Conservation (phyloP, 1,284 basidiomycete genomes). For the Rugosomyces carneus region DNA sequence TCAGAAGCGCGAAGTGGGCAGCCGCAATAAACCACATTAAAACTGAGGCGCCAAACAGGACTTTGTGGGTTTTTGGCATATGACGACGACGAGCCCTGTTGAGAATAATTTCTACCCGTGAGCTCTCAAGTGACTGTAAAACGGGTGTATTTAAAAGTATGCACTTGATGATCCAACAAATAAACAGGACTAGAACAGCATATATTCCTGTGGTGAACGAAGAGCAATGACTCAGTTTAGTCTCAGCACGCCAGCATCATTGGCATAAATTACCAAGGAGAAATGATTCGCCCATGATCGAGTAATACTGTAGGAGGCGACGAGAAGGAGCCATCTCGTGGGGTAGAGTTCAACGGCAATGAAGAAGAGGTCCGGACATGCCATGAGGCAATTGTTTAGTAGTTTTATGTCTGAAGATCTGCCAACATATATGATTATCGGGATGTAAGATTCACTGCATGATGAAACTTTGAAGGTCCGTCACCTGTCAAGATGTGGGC, state of each 20-base stretch:
- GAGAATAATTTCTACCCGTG: background rate
- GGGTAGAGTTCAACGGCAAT: background rate
- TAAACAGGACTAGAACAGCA: conserved; percentile 7
- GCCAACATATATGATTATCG: background rate
- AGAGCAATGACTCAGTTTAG: background rate
- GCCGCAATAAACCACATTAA: background rate
- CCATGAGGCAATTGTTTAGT: background rate
- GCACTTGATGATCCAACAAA: conserved; percentile 11
- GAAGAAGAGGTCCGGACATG: too few species aligned
- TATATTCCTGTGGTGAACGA: conserved; percentile 6
- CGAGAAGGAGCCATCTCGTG: background rate
- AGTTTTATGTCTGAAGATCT: background rate
- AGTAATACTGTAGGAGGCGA: background rate
- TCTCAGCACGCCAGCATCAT: background rate
- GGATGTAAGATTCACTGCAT: background rate
- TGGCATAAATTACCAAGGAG: background rate
- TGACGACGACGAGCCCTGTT: conserved; percentile 2
- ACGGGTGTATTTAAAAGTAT: background rate
- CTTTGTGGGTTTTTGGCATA: conserved; percentile 12
- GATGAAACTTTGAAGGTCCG: background rate
- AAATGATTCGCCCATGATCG: background rate
- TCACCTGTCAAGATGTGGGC: background rate
- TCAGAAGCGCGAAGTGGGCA: background rate
- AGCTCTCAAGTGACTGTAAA: too few species aligned
- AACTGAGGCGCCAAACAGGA: conserved; percentile 3